A percentile compares a stretch with the other conserved stretches of the same genome.
Conservation (phyloP, 2,329 filamentous ascomycete species). For the Venturia carpophila region DNA sequence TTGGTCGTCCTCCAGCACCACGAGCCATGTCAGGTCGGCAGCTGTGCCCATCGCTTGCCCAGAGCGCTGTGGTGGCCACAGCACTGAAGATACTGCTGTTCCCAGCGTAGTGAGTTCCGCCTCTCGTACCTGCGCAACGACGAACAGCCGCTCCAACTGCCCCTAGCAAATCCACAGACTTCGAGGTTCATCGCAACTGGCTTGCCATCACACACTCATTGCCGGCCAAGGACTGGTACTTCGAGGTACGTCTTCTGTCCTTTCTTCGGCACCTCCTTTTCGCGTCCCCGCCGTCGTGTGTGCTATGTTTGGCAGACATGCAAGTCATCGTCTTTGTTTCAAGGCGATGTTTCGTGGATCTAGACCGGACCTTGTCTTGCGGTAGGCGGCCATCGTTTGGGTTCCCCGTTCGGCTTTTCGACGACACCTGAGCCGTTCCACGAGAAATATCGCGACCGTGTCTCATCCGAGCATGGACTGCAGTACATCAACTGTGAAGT, state of each 20-base stretch:
- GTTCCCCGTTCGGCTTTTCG: neutral
- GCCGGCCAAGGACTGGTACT: slow-evolving; percentile 86
- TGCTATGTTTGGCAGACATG: neutral
- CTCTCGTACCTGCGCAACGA: slow-evolving; percentile 14
- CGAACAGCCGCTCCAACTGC: slow-evolving; percentile 27
- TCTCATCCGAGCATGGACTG: no score
- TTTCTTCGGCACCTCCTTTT: neutral
- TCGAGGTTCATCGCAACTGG: slow-evolving; percentile 98
- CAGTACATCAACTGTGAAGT: neutral
- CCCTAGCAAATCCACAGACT: slow-evolving; percentile 89
- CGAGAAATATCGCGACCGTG: neutral
- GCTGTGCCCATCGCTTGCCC: slow-evolving; percentile 75
- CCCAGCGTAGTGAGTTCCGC: slow-evolving; percentile 73
- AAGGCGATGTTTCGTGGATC: neutral
- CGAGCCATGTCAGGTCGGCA: slow-evolving; percentile 35
- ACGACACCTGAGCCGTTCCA: neutral
- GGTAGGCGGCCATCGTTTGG: neutral
- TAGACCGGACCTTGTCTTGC: neutral
- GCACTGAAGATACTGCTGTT: slow-evolving; percentile 89
- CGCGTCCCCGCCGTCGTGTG: neutral
- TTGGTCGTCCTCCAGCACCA: neutral
- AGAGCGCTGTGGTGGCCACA: slow-evolving; percentile 77
- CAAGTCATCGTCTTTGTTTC: neutral
- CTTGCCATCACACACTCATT: slow-evolving; percentile 89
- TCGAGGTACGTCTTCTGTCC: slow-evolving; percentile 51